Conservation (phyloP, 1,284 basidiomycete genomes). For the Entoloma clypeatum region DNA sequence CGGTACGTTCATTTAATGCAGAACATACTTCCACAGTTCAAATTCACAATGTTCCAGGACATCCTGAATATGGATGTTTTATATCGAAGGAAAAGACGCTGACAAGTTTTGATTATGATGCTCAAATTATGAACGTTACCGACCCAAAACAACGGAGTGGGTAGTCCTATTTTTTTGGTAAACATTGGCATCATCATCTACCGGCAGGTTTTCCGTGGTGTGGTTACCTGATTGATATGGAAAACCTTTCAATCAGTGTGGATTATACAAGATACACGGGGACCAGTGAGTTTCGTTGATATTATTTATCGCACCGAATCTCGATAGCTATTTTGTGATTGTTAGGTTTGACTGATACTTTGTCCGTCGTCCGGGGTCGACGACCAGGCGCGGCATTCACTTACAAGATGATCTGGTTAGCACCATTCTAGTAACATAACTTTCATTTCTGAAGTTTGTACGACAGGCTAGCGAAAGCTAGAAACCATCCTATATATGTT, state of each 20-base stretch:
- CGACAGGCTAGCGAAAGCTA: conserved; percentile 60
- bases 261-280: conserved; percentile 68
- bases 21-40: neutral
- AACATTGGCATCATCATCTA: neutral
- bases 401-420: conserved; percentile 69
- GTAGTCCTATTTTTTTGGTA: conserved; percentile 9
- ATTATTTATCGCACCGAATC: neutral
- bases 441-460: conserved; percentile 8
- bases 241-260: conserved; percentile 68
- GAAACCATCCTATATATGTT: conserved; percentile 71
- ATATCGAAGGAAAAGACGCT: conserved; percentile 88
- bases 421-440: conserved; percentile 10
- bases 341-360: conserved; percentile 53
- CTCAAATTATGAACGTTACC: conserved; percentile 50
- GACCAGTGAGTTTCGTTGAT: conserved; percentile 44
- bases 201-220: conserved; percentile 85
- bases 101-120: conserved; percentile 75
- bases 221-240: conserved; percentile 76
- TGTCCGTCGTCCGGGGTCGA: conserved; percentile 63
- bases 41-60: conserved; percentile 44
- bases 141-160: conserved; percentile 46
- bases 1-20: conserved; percentile 39
- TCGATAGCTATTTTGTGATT: neutral
- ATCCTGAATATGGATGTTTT: conserved; percentile 91
- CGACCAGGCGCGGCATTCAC: conserved; percentile 54